Evolutionary conservation across 1,284 basidiomycete species (phyloP), one percentile per base, ranked within the genome.

Genomic region (Gymnopus androsaceus): DNA sequence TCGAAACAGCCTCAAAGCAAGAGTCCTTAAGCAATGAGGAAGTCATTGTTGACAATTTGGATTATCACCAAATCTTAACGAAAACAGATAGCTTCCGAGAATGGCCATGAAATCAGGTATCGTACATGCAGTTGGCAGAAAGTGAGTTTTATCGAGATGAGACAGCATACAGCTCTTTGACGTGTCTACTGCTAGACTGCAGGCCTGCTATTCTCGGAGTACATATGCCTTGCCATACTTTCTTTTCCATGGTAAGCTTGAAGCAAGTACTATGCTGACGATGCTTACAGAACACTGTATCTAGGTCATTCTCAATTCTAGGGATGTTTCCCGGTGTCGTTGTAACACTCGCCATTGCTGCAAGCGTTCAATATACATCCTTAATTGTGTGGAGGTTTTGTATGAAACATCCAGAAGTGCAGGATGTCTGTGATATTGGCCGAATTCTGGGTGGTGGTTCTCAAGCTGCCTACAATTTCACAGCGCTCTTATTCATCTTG

Each of bases 361-460:
- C 60, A 4, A 67, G 59, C 46, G 66, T 73, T 37, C 63, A 71
- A 27, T 77, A 76, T 61, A 77, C 75, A 1, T 74, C 77, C 2
- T 72, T 79, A 44, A 68, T 80, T 28, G 73, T 84, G 7, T 82
- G 80, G 79, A 69, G 72, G 3, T 88, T 80, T 68, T 84, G 82
- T 66, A 74, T 87, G 63, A 72, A 71, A 55, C 77, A 87, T 58
- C 85, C 84, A 0, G 76, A 84, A 53, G 69, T 78, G 7, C 74
- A 76, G 14, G 80, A 86, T 62, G 82, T 87, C 23, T 85, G 82
- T 65, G 85, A 87, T 60, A 82, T 87, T 34, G 84, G 83, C 2
- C 74, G 75, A 30, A 71, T 76, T 30, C 74, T 87, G 40, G 80
- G 77, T 59, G 77, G 79, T 31, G 75, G 73, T 36, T 73, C 72